Conservation (phyloP, 2,329 filamentous ascomycete species). For the Diaporthe destruens region DNA sequence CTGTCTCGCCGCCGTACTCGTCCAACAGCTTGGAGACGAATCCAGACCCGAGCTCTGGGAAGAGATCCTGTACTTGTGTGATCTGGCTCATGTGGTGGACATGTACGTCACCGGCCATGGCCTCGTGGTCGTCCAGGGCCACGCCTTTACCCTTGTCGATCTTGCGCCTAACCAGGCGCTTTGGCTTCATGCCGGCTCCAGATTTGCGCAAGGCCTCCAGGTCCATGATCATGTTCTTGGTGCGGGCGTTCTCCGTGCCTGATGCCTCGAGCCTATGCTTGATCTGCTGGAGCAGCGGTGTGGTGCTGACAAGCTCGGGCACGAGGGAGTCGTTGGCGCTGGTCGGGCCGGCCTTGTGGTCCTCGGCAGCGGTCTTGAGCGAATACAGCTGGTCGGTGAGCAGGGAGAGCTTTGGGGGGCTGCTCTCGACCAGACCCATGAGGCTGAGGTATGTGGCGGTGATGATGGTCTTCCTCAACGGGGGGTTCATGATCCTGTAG, state of each 20-base stretch:
- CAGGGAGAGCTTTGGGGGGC: conserved; percentile 78
- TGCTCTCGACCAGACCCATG: conserved; percentile 74
- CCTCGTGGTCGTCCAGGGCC: conserved; percentile 52
- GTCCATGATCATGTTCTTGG: conserved; percentile 70
- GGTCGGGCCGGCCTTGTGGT: conserved; percentile 67
- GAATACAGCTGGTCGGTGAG: conserved; percentile 87
- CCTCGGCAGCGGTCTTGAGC: conserved; percentile 78
- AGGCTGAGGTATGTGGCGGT: conserved; percentile 82
- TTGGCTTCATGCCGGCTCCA: conserved; percentile 64
- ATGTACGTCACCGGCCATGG: conserved; percentile 68
- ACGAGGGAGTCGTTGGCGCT: conserved; percentile 79
- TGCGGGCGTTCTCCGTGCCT: conserved; percentile 64
- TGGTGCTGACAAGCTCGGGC: conserved; percentile 83
- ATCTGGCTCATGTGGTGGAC: conserved; percentile 87
- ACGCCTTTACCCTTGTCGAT: conserved; percentile 75
- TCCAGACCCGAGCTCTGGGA: conserved; percentile 85
- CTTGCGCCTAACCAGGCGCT: conserved; percentile 65
- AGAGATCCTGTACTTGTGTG: conserved; percentile 92
- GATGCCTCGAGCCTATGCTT: conserved; percentile 64
- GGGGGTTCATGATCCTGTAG: conserved; percentile 73
- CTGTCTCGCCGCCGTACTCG: conserved; percentile 81
- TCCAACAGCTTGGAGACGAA: conserved; percentile 86
- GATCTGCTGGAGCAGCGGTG: conserved; percentile 78
- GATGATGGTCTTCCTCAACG: conserved; percentile 75
- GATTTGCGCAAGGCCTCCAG: conserved; percentile 72